phyloP scores from a whole-genome alignment of 495 filamentous ascomycete species.

The Penicillium simplicissimum region DNA sequence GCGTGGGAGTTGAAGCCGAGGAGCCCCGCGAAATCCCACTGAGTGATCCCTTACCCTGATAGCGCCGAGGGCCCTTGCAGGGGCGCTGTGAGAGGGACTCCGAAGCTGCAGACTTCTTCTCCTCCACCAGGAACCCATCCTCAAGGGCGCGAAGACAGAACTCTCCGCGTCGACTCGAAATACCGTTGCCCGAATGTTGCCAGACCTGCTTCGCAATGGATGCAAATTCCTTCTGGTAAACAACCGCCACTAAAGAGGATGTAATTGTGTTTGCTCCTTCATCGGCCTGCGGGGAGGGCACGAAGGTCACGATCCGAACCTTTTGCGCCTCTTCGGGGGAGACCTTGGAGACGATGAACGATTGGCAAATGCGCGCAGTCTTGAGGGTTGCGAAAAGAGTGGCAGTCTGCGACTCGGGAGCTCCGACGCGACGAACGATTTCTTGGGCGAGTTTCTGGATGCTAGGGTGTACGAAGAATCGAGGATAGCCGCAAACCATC shows the following conservation, averaged over 20 bases:
- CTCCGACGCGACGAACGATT: conserved; percentile 64
- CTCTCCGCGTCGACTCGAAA: conserved; percentile 89
- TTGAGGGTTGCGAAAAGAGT: conserved; percentile 76
- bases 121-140: conserved; percentile 66
- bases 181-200: conserved; percentile 95
- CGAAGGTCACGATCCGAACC: conserved; percentile 68
- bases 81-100: conserved; percentile 43
- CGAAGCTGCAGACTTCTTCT: conserved; percentile 30
- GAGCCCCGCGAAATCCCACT: conserved; percentile 25
- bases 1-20: conserved; percentile 9
- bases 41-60: conserved; percentile 60
- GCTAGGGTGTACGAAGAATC: conserved; percentile 88
- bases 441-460: conserved; percentile 73
- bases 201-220: conserved; percentile 83
- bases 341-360: conserved; percentile 66
- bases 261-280: conserved; percentile 32
- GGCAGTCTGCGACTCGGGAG: conserved; percentile 59
- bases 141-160: conserved; percentile 76
- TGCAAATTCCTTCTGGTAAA: conserved; percentile 67
- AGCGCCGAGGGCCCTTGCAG: conserved; percentile 68
- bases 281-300: conserved; percentile 48
- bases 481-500: conserved; percentile 90
- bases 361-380: conserved; percentile 65
- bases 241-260: conserved; percentile 67
- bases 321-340: conserved; percentile 46